Base-by-base conservation (phyloP, 495 filamentous ascomycete species). In the Peziza echinospora region DNA sequence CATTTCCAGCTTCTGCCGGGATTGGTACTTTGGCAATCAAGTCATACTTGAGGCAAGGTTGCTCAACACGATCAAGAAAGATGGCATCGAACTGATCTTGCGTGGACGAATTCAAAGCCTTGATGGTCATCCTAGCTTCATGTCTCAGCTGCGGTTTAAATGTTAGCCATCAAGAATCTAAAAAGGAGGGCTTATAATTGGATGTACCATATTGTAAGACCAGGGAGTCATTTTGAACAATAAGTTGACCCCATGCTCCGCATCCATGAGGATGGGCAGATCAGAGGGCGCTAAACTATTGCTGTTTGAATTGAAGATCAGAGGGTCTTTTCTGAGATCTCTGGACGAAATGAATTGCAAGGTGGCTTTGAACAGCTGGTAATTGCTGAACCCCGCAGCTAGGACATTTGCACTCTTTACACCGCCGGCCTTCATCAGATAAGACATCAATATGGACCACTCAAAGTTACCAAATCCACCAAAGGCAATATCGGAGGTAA, bases 391-490 rank as follows among this genome's bases (percentile, higher is more conserved):
- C 6, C 82, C 80, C 13, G 74, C 63, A 21, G 83, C 77, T 2
- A 97, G 67, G 21, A 84, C 57, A 2, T 77, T 67, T 44, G 74
- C 70, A 4, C 80, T 82, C 51, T 72, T 77, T 2, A 69, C 68
- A 13, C 76, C 80, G 8, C 79, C 78, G 2, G 75, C 72, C 57
- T 85, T 78, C 43, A 96, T 67, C 2, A 96, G 66, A 17, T 93
- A 65, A n/a, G 85, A 81, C 53, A 81, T 69, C 1, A 85, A 56
- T 22, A 75, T 65, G 0, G 78, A 71, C 84, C 84, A 96, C 59
- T 97, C 87, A 48, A 94, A 91, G 49, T 82, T 72, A 16, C 89
- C 89, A 61, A 97, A 94, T 1, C 91, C 89, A 22, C 87, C 87
- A n/a, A 68, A 64, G 21, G 70, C 64, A 9, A 86, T 63, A 41